Evolutionary conservation across 2,329 filamentous ascomycete species (phyloP), one percentile per base, ranked within the genome.

Genomic region (Curvularia eragrostidis): DNA sequence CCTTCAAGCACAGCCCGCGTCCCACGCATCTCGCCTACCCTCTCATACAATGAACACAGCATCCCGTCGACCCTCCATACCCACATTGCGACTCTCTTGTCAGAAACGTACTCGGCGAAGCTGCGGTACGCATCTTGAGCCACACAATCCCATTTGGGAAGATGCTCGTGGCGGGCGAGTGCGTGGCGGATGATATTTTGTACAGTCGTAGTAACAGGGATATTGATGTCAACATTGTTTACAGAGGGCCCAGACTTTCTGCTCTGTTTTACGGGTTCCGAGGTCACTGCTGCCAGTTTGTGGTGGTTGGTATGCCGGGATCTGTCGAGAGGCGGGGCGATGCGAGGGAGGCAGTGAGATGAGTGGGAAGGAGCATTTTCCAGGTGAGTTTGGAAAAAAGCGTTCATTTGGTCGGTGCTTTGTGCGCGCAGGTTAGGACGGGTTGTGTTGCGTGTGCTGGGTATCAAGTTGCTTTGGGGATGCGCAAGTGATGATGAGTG

Each of bases 131-230:
- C 44, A 7, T 60, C 41, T 9, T 49, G 43, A 3, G 50, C 49
- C 10, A 62, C 13, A 28, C 59, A 57, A 3, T 61, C 62, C 70
- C 68, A 73, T 3, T 65, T 61, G 1, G 64, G 56, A 7, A 43
- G 65, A 23, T 26, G 2, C 39, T 42, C 64, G 66, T 67, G 51
- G 70, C 63, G 7, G 72, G 54, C 19, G 61, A 69, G 8, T 43
- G 55, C 15, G 1, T 4, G 9, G 6, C 7, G 19, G 1, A 10
- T 5, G 28, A 63, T 61, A 10, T 39, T 39, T 5, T 64, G 39
- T 0, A 47, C 18, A 26, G 70, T 64, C 13, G 13, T n/a, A 1
- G 23, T 18, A 10, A 2, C 8, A n/a, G 3, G 18, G n/a, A 43
- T 6, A 2, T 1, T 13, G 2, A 42, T 12, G 6, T 6, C 6